phyloP scores from a whole-genome alignment of 306 rosid genomes.

The Cucurbita moschata region DNA sequence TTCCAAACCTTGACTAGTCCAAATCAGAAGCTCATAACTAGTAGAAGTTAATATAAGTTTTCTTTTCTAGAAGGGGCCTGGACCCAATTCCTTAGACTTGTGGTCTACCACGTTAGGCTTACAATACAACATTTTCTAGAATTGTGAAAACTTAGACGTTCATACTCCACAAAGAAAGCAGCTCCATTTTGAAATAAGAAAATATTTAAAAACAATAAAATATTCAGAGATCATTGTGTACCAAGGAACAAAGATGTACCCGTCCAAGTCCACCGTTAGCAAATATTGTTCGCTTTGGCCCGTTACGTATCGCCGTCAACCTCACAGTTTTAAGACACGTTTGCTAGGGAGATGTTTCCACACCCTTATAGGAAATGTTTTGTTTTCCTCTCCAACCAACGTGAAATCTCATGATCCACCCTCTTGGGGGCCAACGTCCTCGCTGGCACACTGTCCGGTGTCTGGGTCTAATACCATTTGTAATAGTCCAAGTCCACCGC shows the following conservation, averaged over 20 bases:
- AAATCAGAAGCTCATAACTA: not conserved
- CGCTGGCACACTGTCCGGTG: too few species aligned
- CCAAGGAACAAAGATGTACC: not conserved
- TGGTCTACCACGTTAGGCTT: not conserved
- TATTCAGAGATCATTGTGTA: not conserved
- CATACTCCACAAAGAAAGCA: not conserved
- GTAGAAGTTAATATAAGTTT: not conserved
- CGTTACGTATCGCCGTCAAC: too few species aligned
- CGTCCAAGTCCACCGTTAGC: not conserved
- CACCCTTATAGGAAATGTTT: too few species aligned
- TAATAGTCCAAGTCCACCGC: too few species aligned
- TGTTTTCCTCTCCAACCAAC: too few species aligned
- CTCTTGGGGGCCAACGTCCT: too few species aligned
- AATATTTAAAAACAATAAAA: not conserved
- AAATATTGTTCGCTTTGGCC: too few species aligned
- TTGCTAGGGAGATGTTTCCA: too few species aligned
- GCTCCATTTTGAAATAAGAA: not conserved
- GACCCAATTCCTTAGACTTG: not conserved
- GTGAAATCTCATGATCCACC: too few species aligned
- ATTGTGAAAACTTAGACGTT: not conserved
- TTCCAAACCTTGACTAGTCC: not conserved
- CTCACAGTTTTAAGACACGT: too few species aligned
- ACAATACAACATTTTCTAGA: not conserved
- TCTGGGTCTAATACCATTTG: too few species aligned
- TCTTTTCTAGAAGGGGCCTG: too few species aligned